phyloP scores from a whole-genome alignment of 371 early-diverging fungal genomes.

The Saksenaea vasiformis region DNA sequence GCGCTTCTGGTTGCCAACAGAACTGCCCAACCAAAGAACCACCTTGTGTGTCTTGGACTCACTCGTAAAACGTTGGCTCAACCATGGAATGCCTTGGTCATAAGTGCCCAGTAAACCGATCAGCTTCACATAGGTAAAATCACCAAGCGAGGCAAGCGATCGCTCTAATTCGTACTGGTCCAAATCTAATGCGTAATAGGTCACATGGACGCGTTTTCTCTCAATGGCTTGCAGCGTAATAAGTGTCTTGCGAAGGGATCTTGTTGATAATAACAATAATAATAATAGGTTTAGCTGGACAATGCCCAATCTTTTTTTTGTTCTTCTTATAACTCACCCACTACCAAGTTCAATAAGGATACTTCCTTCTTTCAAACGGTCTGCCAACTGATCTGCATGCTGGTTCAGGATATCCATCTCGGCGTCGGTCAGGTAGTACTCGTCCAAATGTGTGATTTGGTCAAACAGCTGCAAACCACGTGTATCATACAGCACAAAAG shows the following conservation, averaged over 20 bases:
- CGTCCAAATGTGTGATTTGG: slow-evolving; percentile 81
- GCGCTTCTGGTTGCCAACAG: slow-evolving; percentile 79
- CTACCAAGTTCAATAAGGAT: slow-evolving; percentile 84
- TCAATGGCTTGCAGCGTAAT: slow-evolving; percentile 77
- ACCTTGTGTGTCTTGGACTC: slow-evolving; percentile 57
- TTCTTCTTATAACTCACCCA: slow-evolving; percentile 55
- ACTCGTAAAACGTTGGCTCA: slow-evolving; percentile 46
- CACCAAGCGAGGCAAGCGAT: slow-evolving; percentile 52
- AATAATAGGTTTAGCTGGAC: too few species aligned
- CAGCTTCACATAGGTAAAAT: slow-evolving; percentile 58
- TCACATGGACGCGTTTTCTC: slow-evolving; percentile 57
- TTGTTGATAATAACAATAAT: slow-evolving; percentile 24
- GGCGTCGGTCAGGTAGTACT: slow-evolving; percentile 85
- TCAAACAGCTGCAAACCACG: slow-evolving; percentile 85
- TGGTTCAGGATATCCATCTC: slow-evolving; percentile 77
- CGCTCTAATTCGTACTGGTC: slow-evolving; percentile 77
- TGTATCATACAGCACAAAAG: slow-evolving; percentile 83
- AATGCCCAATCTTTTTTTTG: background rate
- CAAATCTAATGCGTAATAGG: slow-evolving; percentile 93
- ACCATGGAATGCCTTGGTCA: slow-evolving; percentile 75
- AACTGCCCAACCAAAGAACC: slow-evolving; percentile 88
- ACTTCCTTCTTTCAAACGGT: slow-evolving; percentile 66
- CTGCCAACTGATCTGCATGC: slow-evolving; percentile 64
- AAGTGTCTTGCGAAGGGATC: slow-evolving; percentile 86
- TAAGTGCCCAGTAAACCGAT: slow-evolving; percentile 90